Percentiles rank a stretch among this genome's conserved stretches.
These are phyloP conservation scores for Themeda triandra DNA, from an alignment of 176 grass and related monocot species.

Conservation along the genomic window DNA sequence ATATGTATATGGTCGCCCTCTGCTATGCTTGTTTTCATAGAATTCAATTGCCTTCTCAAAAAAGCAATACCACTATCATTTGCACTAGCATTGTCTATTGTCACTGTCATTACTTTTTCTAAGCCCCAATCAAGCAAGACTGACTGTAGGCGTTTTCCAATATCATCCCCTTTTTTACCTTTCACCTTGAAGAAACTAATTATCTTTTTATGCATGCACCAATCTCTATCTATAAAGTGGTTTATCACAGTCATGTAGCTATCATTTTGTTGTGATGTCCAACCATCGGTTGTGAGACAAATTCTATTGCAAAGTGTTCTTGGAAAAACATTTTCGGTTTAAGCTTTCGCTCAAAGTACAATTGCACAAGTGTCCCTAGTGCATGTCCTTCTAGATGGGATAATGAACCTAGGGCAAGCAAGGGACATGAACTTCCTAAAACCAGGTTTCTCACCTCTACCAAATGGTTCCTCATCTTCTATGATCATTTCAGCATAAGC, in stretches of 20 bases:
- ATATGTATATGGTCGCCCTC: no score
- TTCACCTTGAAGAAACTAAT: no score
- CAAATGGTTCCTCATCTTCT: slow-evolving; percentile 2
- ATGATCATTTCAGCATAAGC: slow-evolving; percentile 5
- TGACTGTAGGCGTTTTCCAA: no score
- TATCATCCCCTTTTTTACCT: no score
- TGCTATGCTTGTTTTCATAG: no score
- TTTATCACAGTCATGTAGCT: background rate
- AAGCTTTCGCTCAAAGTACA: background rate
- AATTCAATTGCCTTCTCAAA: no score
- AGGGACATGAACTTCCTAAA: background rate
- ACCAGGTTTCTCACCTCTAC: background rate
- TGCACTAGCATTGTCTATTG: no score
- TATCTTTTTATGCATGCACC: no score
- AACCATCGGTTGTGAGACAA: background rate
- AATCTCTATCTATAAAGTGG: no score
- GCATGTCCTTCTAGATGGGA: background rate
- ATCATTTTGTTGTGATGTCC: background rate
- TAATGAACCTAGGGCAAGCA: background rate
- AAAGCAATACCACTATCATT: no score
- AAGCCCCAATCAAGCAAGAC: no score
- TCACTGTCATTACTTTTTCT: no score
- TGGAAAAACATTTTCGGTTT: background rate
- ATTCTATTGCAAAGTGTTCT: background rate
- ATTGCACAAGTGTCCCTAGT: background rate